These are phyloP conservation scores for Candida jianshihensis DNA, from an alignment of 805 yeast species.

Conservation along the genomic window DNA sequence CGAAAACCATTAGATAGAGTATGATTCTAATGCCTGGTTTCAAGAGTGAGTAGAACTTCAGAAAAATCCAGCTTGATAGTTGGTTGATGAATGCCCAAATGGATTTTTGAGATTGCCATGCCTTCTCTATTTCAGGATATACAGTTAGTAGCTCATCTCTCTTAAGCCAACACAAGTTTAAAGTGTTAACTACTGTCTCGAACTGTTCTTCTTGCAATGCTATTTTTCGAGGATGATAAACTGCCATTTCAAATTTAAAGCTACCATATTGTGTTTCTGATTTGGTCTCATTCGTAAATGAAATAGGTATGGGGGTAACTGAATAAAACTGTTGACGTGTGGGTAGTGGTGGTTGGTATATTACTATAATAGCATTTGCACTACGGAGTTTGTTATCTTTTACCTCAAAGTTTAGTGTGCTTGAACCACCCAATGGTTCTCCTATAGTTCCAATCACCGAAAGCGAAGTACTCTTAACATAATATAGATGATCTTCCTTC, in stretches of 20 bases:
- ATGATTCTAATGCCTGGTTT: conserved; percentile 8
- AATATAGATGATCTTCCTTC: not conserved
- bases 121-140: conserved; percentile 9
- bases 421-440: not conserved
- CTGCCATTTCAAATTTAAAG: not conserved
- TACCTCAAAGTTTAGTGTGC: not conserved
- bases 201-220: conserved; percentile 7
- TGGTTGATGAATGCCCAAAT: not conserved
- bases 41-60: conserved; percentile 4
- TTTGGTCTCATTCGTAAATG: conserved; percentile 28
- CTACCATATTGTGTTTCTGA: not conserved
- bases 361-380: conserved; percentile 28
- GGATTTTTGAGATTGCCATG: conserved; percentile 7
- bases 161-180: conserved; percentile 17
- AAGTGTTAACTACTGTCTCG: conserved; percentile 5
- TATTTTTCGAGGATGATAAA: conserved; percentile 1
- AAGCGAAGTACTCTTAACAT: not conserved
- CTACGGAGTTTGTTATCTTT: conserved; percentile 1
- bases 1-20: conserved; percentile 6
- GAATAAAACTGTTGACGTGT: conserved; percentile 72
- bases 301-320: conserved; percentile 61
- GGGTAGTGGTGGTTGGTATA: conserved; percentile 69
- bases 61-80: not conserved
- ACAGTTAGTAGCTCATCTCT: conserved; percentile 6
- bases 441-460: not conserved